phyloP scores from a whole-genome alignment of 2,329 filamentous ascomycete genomes.

The Sporothrix variecibatus region DNA sequence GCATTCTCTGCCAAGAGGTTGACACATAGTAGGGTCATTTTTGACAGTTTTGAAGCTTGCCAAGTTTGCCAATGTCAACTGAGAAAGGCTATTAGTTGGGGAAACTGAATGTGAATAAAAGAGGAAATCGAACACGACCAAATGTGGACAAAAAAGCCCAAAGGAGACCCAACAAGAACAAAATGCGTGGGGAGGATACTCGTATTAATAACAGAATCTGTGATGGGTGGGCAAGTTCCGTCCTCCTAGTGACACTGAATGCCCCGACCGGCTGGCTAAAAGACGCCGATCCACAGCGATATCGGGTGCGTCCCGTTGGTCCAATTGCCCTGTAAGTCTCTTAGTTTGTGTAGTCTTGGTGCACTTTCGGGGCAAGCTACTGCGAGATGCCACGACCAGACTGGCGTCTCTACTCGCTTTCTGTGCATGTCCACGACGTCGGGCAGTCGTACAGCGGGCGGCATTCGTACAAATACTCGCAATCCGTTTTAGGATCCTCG shows the following conservation, averaged over 20 bases:
- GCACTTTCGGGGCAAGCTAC: not conserved
- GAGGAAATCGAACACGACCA: not conserved
- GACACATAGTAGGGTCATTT: not conserved
- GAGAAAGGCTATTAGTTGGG: not conserved
- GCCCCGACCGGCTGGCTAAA: not conserved
- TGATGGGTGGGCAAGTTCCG: not conserved
- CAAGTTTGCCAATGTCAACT: not conserved
- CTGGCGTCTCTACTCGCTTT: not conserved
- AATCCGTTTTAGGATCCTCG: not conserved
- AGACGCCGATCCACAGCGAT: constrained; percentile 13
- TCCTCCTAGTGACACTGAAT: not conserved
- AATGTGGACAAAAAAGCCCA: not conserved
- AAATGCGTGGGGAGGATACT: not conserved
- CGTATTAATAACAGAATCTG: not conserved
- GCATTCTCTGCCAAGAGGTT: not conserved
- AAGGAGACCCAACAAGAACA: not conserved
- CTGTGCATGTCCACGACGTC: not conserved
- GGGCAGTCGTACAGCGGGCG: not conserved
- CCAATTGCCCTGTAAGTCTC: not conserved
- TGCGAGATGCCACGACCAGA: not conserved
- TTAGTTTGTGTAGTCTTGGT: not conserved
- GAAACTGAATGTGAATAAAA: not conserved
- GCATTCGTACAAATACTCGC: not conserved
- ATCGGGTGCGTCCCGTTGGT: not conserved
- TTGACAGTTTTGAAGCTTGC: not conserved